These are phyloP conservation scores for Candida labiduridarum DNA, from an alignment of 1,139 yeast genomes.

Conservation along the genomic window DNA sequence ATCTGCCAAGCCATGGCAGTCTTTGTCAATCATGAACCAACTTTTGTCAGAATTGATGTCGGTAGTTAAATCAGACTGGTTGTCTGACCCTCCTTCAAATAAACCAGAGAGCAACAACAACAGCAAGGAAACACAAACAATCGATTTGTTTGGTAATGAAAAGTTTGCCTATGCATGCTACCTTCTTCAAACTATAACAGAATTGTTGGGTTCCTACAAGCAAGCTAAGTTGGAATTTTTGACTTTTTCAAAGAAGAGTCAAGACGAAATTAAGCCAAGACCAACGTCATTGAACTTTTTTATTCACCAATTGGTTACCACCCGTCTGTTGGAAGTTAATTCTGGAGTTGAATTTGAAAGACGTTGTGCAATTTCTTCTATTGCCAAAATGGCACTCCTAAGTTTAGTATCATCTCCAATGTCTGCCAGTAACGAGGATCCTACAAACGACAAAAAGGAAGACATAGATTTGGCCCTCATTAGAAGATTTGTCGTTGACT, in stretches of 20 bases:
- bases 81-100: slow-evolving; percentile 30
- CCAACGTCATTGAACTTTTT: slow-evolving; percentile 78
- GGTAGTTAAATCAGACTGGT: slow-evolving; percentile 54
- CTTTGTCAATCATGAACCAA: slow-evolving; percentile 64
- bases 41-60: slow-evolving; percentile 67
- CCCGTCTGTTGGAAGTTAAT: slow-evolving; percentile 41
- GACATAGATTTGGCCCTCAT: slow-evolving; percentile 74
- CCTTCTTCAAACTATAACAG: slow-evolving; percentile 68
- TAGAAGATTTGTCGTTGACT: slow-evolving; percentile 73
- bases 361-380: slow-evolving; percentile 46
- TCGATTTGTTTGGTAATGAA: slow-evolving; percentile 38
- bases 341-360: slow-evolving; percentile 40
- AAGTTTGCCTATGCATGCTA: slow-evolving; percentile 69
- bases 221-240: slow-evolving; percentile 81
- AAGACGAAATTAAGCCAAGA: slow-evolving; percentile 53
- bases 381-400: slow-evolving; percentile 56
- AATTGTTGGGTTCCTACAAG: slow-evolving; percentile 76
- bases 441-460: slow-evolving; percentile 47
- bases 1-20: slow-evolving; percentile 19
- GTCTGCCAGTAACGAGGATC: slow-evolving; percentile 41
- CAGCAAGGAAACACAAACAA: slow-evolving; percentile 20
- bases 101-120: slow-evolving; percentile 19
- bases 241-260: slow-evolving; percentile 60
- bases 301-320: slow-evolving; percentile 72
- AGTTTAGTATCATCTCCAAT: slow-evolving; percentile 61